phyloP scores from a whole-genome alignment of 108 stramenopile genomes.

The Cylindrotheca fusiformis region DNA sequence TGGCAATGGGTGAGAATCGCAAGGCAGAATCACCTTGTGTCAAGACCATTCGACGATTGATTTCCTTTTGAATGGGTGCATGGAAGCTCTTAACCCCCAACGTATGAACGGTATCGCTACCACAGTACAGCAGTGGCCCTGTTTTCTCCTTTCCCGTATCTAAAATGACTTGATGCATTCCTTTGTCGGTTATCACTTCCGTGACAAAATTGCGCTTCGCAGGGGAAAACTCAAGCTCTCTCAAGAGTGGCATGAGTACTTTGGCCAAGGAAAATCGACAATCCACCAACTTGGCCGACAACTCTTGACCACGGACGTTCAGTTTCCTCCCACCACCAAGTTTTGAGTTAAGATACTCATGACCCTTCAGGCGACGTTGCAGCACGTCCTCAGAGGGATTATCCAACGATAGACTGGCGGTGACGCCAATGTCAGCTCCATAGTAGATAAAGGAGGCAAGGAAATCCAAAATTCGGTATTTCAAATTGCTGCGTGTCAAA shows the following conservation, averaged over 20 bases:
- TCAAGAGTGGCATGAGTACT: constrained; percentile 45
- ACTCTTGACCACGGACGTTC: not conserved
- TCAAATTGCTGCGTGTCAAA: constrained; percentile 31
- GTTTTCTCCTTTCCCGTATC: constrained; percentile 10
- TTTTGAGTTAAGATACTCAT: constrained; percentile 1
- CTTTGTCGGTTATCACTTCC: constrained; percentile 9
- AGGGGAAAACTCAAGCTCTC: constrained; percentile 41
- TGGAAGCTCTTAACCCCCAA: constrained; percentile 29
- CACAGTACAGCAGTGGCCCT: constrained; percentile 18
- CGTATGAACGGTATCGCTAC: constrained; percentile 51
- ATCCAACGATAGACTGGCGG: constrained; percentile 25
- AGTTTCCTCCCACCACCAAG: constrained; percentile 1
- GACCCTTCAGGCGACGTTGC: not conserved
- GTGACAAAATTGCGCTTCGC: constrained; percentile 24
- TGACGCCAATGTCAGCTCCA: constrained; percentile 40
- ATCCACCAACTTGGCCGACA: constrained; percentile 36
- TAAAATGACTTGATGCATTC: constrained; percentile 29
- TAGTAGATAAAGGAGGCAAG: constrained; percentile 45
- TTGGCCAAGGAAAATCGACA: constrained; percentile 47
- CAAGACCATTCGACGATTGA: constrained; percentile 35
- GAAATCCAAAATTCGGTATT: constrained; percentile 36
- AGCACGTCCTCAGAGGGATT: constrained; percentile 10
- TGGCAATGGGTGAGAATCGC: constrained; percentile 39
- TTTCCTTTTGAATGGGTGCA: constrained; percentile 42
- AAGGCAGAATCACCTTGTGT: constrained; percentile 8